Conservation (phyloP, 768 basidiomycete species). For the Suillus occidentalis region DNA sequence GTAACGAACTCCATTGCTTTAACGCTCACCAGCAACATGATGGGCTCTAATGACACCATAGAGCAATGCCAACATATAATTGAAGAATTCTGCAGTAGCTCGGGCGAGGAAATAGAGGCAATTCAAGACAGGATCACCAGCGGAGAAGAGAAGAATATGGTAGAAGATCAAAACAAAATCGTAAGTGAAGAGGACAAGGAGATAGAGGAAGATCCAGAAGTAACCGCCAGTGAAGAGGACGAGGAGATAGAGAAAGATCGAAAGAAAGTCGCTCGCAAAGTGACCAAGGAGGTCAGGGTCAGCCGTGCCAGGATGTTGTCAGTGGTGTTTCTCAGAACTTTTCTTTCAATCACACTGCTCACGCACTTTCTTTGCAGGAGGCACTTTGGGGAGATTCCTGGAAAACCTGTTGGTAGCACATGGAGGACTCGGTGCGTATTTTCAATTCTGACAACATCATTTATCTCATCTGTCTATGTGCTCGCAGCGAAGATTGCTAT, state of each 20-base stretch:
- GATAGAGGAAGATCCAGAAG: neutral
- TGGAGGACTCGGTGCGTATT: slow-evolving; percentile 21
- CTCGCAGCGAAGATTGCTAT: slow-evolving; percentile 12
- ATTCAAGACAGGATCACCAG: neutral
- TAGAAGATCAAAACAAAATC: neutral
- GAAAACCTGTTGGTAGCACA: slow-evolving; percentile 18
- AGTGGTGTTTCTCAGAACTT: neutral
- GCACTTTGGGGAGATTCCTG: slow-evolving; percentile 25
- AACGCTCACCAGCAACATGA: neutral
- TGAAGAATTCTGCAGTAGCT: neutral
- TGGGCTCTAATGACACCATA: neutral
- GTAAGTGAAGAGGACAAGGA: neutral
- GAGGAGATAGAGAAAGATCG: neutral
- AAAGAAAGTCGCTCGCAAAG: neutral
- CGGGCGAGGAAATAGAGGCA: neutral
- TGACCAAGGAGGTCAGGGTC: neutral
- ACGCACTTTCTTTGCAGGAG: slow-evolving; percentile 12
- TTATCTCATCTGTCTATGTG: neutral
- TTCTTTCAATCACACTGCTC: neutral
- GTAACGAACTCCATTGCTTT: neutral
- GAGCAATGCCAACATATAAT: neutral
- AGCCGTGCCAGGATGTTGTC: neutral
- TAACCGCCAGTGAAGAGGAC: neutral
- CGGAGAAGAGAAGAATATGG: neutral
- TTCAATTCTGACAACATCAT: neutral